Evolutionary conservation across 345 rosid genomes (phyloP).

Genomic region (Ceriops decandra): DNA sequence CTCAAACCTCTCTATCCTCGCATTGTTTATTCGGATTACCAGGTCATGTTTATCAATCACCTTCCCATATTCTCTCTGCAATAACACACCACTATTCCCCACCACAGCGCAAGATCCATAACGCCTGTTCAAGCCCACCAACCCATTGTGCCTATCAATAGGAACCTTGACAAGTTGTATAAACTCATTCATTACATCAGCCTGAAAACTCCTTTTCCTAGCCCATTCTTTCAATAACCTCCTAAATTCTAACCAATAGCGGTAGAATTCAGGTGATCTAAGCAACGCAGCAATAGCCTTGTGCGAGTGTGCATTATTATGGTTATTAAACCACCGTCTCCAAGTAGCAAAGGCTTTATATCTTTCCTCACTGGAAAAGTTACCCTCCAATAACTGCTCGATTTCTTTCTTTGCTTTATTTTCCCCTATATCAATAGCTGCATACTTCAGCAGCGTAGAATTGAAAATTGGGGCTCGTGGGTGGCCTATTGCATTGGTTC

Average conservation of each 20-base stretch:
- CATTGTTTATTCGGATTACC: slow-evolving; percentile 86
- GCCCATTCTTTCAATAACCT: slow-evolving; percentile 57
- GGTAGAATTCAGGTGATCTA: slow-evolving; percentile 56
- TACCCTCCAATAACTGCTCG: slow-evolving; percentile 56
- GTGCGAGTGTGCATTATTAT: slow-evolving; percentile 26
- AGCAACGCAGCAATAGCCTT: slow-evolving; percentile 33
- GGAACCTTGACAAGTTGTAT: slow-evolving; percentile 52
- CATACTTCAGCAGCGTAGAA: slow-evolving; percentile 62
- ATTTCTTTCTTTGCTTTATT: slow-evolving; percentile 50
- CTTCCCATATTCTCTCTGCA: slow-evolving; percentile 48
- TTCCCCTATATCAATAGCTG: slow-evolving; percentile 63
- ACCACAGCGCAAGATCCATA: slow-evolving; percentile 85
- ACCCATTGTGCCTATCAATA: slow-evolving; percentile 46
- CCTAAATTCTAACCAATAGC: slow-evolving; percentile 68
- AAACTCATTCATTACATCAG: slow-evolving; percentile 61
- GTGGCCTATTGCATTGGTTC: slow-evolving; percentile 17
- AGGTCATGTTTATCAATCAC: slow-evolving; percentile 72
- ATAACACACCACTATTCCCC: slow-evolving; percentile 83
- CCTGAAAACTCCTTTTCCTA: slow-evolving; percentile 48
- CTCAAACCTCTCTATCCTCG: slow-evolving; percentile 48
- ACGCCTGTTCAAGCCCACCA: slow-evolving; percentile 28
- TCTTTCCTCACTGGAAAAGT: slow-evolving; percentile 42
- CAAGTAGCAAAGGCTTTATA: slow-evolving; percentile 43
- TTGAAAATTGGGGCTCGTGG: slow-evolving; percentile 39
- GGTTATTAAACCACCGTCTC: slow-evolving; percentile 37